Conservation (phyloP, 352 stramenopile species). For the Pythium brachiatum region DNA sequence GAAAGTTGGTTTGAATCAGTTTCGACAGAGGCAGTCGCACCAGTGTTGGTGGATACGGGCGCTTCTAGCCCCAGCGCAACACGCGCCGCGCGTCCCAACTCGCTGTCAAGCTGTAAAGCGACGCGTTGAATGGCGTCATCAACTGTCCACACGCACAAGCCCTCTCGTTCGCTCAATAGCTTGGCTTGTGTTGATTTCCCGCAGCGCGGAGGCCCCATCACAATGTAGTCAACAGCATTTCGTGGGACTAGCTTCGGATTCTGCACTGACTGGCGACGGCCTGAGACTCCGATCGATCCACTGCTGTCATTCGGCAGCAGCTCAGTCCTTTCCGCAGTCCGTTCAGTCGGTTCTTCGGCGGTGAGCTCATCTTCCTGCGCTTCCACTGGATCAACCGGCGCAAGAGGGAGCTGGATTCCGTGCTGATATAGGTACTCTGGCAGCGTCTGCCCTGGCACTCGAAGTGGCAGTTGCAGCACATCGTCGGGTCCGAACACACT, state of each 20-base stretch:
- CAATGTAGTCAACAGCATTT: slow-evolving; percentile 71
- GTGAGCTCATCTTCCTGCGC: not conserved
- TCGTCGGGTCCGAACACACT: slow-evolving; percentile 62
- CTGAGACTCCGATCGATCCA: not conserved
- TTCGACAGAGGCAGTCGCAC: not conserved
- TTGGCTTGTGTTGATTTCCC: slow-evolving; percentile 81
- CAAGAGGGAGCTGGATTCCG: slow-evolving; percentile 27
- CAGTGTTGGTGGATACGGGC: not conserved
- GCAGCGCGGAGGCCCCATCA: slow-evolving; percentile 72
- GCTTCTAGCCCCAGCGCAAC: slow-evolving; percentile 11
- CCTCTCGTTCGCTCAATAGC: slow-evolving; percentile 73
- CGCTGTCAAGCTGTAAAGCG: slow-evolving; percentile 27
- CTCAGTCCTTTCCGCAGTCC: not conserved
- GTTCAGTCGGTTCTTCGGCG: not conserved
- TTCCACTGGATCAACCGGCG: not conserved
- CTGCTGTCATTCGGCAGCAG: not conserved
- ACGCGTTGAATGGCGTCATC: slow-evolving; percentile 55
- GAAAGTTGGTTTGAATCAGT: not conserved
- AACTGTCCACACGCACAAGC: slow-evolving; percentile 63
- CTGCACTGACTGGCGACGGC: not conserved
- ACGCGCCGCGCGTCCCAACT: slow-evolving; percentile 42
- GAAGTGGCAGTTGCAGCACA: slow-evolving; percentile 68
- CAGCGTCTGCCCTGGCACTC: slow-evolving; percentile 58
- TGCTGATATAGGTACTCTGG: slow-evolving; percentile 55
- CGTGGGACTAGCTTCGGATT: slow-evolving; percentile 22